These are phyloP conservation scores for Stylosanthes scabra DNA, from an alignment of 331 rosid species.

Conservation along the genomic window DNA sequence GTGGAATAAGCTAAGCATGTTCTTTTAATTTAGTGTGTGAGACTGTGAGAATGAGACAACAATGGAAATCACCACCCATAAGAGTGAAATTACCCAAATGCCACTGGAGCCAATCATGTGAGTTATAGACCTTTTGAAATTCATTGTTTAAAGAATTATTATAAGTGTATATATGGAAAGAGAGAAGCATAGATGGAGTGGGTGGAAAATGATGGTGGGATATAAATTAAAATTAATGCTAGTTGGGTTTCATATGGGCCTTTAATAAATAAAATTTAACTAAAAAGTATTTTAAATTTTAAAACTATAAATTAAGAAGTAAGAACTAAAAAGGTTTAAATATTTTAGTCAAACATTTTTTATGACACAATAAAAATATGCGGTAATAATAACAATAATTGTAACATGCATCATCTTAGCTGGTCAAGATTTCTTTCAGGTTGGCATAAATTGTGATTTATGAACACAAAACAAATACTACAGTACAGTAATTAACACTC, in stretches of 20 bases:
- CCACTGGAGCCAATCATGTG: conserved; percentile 44
- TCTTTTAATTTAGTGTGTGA: conserved; percentile 12
- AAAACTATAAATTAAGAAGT: no score
- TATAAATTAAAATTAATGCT: conserved; percentile 1
- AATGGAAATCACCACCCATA: conserved; percentile 15
- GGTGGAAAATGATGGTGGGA: conserved; percentile 46
- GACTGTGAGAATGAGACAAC: conserved; percentile 27
- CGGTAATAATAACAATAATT: no score
- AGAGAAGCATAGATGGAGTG: neutral
- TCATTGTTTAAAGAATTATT: conserved; percentile 2
- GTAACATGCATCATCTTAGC: no score
- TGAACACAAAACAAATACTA: conserved; percentile 8
- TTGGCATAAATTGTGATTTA: no score
- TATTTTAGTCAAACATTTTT: no score
- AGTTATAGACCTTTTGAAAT: conserved; percentile 40
- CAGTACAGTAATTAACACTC: neutral
- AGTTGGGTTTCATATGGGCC: conserved; percentile 29
- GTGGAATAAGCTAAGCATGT: conserved; percentile 44
- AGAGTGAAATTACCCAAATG: conserved; percentile 7
- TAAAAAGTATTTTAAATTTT: no score
- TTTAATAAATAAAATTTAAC: conserved; percentile 12
- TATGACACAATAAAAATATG: no score
- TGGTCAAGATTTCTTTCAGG: no score
- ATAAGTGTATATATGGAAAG: neutral
- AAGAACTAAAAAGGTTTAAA: no score